Evolutionary conservation across 768 basidiomycete species (phyloP), one percentile per base, ranked within the genome.

Genomic region (Tephrocybe sp.): DNA sequence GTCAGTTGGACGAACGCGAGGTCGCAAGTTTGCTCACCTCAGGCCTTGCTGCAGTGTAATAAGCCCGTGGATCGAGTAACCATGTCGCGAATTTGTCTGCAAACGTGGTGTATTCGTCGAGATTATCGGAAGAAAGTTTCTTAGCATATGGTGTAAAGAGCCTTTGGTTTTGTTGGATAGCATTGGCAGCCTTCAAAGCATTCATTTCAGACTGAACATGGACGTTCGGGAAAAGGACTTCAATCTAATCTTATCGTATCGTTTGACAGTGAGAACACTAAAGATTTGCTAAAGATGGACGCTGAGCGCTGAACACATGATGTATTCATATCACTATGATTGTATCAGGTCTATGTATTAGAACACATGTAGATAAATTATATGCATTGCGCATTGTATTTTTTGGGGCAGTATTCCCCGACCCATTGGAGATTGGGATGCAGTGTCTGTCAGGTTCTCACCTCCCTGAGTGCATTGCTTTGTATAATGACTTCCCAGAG

Each of bases 41-140:
- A 39, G 71, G 73, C 30, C 78, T 73, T 37, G 80, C 82, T 26
- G 54, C 67, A 0, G 62, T 41, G 58, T 84, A 84, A 57, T 84
- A 84, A 1, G 81, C 82, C 55, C 73, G 75, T 36, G 71, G 68
- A 45, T 74, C 73, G 21, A 59, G 42, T 36, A 81, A 59, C 80
- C 79, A 84, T 2, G n/a, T 4, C 1, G 68, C 63, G 17, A 83
- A 62, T 59, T 74, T 81, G 15, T 59, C 58, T 5, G 73, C 61
- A 45, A 63, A 64, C 0, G 41, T 42, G 15, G 38, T 41, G 47
- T 66, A 77, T 1, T 43, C 50, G 8, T 50, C 37, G 11, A 51
- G 43, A 37, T 76, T 62, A 21, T 60, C 51, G 41, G 66, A 62
- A 2, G 61, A 55, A 25, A 76, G 63, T 49, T 63, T 73, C 33